Base-by-base conservation (phyloP, 2,329 filamentous ascomycete genomes). In the Ceratocystis huliohia region DNA sequence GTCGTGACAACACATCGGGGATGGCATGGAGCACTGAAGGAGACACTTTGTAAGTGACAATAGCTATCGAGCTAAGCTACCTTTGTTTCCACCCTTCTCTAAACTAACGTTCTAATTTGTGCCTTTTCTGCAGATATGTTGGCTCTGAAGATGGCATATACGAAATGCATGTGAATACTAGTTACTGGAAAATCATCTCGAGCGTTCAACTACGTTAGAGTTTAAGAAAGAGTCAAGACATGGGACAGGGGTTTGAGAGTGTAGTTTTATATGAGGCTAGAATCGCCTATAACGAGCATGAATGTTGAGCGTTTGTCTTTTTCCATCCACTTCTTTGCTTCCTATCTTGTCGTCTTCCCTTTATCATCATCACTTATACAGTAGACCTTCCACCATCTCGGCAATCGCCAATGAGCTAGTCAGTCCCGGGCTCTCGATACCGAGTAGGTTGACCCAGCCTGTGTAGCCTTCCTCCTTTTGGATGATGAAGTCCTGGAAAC, bases 341-440 rank as follows among this genome's bases (percentile, higher is more conserved):
- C 37, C 37, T 4, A 41, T 41, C 10, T 41, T 41, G 37, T 15
- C 3, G 37, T 41, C 10, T 41, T 41, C 37, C 10, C 37, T 15
- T 41, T 41, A 15, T 41, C 10, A 41, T 4, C 10, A 41, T 41
- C 10, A 41, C 3, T 41, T 74, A 67, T 84, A 82, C 65, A 84
- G 69, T 63, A 85, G 69, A 63, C 74, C 72, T 56, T 77, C 74
- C 0, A 96, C 91, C 78, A 83, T 82, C 73, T 96, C 89, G 2
- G 81, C 92, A 75, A 96, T 93, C 1, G 91, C 91, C 77, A 97
- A 76, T 71, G 82, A 85, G 74, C 89, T 94, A 61, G 93, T 97
- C 74, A 97, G 76, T 3, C 93, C 93, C 0, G 93, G 93, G 75
- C 90, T 96, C 79, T 97, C 93, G 71, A 96, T 96, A 0, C 91